phyloP scores from a whole-genome alignment of 805 yeast species.

The Kodamaea kakaduensis region DNA sequence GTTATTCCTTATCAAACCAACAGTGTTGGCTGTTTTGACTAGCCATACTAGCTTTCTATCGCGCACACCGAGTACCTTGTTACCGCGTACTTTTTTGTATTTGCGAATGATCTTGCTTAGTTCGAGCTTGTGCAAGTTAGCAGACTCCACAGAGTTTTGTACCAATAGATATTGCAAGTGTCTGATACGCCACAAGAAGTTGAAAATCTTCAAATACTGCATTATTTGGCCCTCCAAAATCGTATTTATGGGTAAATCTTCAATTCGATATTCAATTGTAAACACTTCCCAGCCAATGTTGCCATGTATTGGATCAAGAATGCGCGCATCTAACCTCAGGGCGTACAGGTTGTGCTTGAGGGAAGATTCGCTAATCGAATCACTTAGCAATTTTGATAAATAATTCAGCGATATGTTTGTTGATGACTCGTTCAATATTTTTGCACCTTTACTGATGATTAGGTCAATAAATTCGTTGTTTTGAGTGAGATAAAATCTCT shows the following conservation, averaged over 20 bases:
- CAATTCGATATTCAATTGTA: constrained; percentile 70
- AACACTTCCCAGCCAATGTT: constrained; percentile 90
- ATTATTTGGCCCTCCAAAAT: constrained; percentile 25
- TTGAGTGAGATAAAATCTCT: constrained; percentile 64
- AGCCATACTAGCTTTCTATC: constrained; percentile 29
- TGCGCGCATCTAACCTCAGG: constrained; percentile 72
- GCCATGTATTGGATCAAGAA: constrained; percentile 67
- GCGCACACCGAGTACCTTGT: constrained; percentile 38
- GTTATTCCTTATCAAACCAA: constrained; percentile 36
- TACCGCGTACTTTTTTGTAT: constrained; percentile 13
- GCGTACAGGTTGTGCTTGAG: constrained; percentile 40
- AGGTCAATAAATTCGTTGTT: constrained; percentile 80
- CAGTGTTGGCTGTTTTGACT: constrained; percentile 27
- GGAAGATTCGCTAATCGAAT: constrained; percentile 57
- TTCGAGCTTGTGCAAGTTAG: constrained; percentile 25
- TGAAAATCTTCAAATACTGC: constrained; percentile 71
- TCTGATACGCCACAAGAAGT: constrained; percentile 76
- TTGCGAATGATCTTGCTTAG: constrained; percentile 15
- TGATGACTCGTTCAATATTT: constrained; percentile 57
- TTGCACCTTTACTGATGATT: constrained; percentile 52
- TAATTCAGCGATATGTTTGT: constrained; percentile 60
- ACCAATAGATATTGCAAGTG: constrained; percentile 55
- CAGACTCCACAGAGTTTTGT: constrained; percentile 24
- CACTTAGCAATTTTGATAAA: constrained; percentile 59
- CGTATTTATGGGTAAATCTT: constrained; percentile 50